phyloP scores from a whole-genome alignment of 75 land plant genomes.

The Cupressus sempervirens region DNA sequence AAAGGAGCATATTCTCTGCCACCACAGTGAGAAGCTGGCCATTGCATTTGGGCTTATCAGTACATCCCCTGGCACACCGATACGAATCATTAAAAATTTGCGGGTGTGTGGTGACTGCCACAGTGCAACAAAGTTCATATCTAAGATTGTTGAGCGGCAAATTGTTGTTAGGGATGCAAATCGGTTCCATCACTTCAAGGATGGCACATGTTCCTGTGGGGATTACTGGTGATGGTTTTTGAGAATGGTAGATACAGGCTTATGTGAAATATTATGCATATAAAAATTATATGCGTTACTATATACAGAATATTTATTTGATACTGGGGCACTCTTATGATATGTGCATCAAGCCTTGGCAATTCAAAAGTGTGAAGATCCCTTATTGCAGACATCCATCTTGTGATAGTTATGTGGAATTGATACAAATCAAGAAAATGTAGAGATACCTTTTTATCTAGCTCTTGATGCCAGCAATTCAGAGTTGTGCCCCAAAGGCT shows the following conservation, averaged over 20 bases:
- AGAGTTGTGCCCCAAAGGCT: neutral
- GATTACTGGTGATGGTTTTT: constrained; percentile 6
- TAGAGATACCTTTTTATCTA: neutral
- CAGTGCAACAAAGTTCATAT: constrained; percentile 8
- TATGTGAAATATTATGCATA: neutral
- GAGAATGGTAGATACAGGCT: neutral
- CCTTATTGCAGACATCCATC: neutral
- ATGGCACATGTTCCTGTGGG: constrained; percentile 16
- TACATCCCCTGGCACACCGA: constrained; percentile 7
- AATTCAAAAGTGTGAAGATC: neutral
- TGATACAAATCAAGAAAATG: neutral
- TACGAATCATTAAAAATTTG: constrained; percentile 7
- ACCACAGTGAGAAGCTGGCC: constrained; percentile 23
- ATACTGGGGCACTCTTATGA: neutral
- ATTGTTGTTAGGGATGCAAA: constrained; percentile 14
- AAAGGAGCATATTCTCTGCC: constrained; percentile 19
- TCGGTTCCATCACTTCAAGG: constrained; percentile 15
- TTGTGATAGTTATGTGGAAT: neutral
- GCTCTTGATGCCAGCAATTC: neutral
- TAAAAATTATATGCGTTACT: constrained; percentile 4
- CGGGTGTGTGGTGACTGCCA: constrained; percentile 17
- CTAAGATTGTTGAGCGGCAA: constrained; percentile 16
- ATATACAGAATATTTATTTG: neutral
- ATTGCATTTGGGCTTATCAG: constrained; percentile 17
- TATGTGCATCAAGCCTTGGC: neutral